Evolutionary conservation across 2,329 filamentous ascomycete genomes (phyloP).

Genomic region (Clonostachys solani): DNA sequence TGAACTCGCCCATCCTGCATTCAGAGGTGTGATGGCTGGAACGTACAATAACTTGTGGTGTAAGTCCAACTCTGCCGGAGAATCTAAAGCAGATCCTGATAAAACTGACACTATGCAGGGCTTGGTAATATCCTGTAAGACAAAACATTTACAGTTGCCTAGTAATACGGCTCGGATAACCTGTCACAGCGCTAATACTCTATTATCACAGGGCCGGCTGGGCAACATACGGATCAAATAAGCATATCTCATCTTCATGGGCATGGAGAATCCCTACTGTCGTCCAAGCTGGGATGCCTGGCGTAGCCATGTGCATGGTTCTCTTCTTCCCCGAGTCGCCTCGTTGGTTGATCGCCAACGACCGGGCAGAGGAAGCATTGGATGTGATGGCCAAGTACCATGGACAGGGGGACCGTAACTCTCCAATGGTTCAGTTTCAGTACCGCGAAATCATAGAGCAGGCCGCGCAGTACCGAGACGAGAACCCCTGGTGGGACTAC

Average conservation of each 20-base stretch:
- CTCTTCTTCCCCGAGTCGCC: conserved; percentile 64
- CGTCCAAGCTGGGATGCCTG: conserved; percentile 48
- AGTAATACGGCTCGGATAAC: neutral
- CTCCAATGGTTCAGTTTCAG: conserved; percentile 49
- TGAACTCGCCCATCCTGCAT: conserved; percentile 59
- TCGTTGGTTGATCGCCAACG: conserved; percentile 52
- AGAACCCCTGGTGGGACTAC: conserved; percentile 59
- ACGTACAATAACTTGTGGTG: conserved; percentile 7
- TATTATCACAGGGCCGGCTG: conserved; percentile 31
- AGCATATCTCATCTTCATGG: conserved; percentile 23
- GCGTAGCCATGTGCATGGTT: conserved; percentile 49
- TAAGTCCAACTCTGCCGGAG: neutral
- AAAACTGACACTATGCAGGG: neutral
- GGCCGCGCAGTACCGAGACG: conserved; percentile 37
- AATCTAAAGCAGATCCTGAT: no score
- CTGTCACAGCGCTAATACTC: neutral
- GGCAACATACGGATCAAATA: conserved; percentile 37
- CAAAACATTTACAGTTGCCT: neutral
- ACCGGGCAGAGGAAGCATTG: conserved; percentile 50
- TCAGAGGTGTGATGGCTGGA: conserved; percentile 40
- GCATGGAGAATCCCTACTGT: conserved; percentile 58
- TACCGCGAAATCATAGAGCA: conserved; percentile 52
- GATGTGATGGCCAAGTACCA: conserved; percentile 55
- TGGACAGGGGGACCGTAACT: conserved; percentile 48
- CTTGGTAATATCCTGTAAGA: conserved; percentile 8